Percentiles rank a stretch among this genome's conserved stretches.
Conservation (phyloP, 306 rosid species). For the Begonia fuchsioides region DNA sequence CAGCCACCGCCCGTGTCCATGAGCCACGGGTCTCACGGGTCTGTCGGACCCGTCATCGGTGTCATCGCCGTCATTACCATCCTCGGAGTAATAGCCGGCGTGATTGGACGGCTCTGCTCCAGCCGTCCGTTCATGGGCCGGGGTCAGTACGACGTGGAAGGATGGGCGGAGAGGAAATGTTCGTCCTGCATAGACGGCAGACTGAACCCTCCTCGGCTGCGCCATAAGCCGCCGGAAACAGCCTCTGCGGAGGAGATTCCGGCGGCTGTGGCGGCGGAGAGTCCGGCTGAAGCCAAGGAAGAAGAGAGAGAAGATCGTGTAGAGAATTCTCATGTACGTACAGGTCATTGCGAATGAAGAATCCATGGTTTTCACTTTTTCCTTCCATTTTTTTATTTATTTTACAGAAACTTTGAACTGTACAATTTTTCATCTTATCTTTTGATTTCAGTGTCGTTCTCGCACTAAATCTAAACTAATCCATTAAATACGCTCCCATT, state of each 20-base stretch:
- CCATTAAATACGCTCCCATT: too few species aligned
- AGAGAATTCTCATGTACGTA: conserved; percentile 1
- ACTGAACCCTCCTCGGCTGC: conserved; percentile 21
- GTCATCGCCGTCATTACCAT: conserved; percentile 52
- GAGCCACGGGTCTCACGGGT: conserved; percentile 42
- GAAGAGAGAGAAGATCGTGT: conserved; percentile 1
- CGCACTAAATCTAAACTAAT: too few species aligned
- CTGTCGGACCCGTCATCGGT: conserved; percentile 59
- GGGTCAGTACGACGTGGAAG: conserved; percentile 42
- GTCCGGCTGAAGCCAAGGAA: conserved; percentile 29
- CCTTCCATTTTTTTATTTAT: too few species aligned
- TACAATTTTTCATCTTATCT: too few species aligned
- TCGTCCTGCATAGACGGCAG: conserved; percentile 60
- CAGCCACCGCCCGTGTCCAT: conserved; percentile 28
- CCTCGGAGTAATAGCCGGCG: conserved; percentile 47
- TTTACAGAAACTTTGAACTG: too few species aligned
- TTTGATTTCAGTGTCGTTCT: too few species aligned
- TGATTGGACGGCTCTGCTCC: conserved; percentile 69
- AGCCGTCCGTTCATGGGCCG: conserved; percentile 56
- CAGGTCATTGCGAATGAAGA: neutral
- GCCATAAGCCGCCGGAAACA: conserved; percentile 2
- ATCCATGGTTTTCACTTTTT: neutral
- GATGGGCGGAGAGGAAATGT: conserved; percentile 71
- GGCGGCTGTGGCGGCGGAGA: conserved; percentile 12
- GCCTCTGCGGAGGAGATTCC: conserved; percentile 5